phyloP scores from a whole-genome alignment of 2,329 filamentous ascomycete species.

The Pezicula neosporulosa region DNA sequence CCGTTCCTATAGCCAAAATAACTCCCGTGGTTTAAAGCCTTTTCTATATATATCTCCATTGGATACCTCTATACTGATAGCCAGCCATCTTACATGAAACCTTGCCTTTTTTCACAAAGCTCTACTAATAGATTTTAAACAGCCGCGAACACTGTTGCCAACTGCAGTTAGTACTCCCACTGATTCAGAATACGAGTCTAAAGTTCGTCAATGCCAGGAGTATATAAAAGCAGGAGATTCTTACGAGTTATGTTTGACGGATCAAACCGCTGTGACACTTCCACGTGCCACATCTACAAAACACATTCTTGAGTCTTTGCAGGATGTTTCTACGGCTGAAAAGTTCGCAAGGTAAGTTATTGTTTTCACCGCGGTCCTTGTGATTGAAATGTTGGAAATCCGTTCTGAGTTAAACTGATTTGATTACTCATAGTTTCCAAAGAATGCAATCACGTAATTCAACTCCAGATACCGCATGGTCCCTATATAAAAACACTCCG shows the following conservation, averaged over 20 bases:
- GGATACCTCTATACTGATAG: no score
- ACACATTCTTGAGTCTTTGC: no score
- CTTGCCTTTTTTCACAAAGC: not conserved
- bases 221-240: conserved; percentile 34
- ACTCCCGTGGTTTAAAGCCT: no score
- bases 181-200: conserved; percentile 26
- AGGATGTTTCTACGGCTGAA: no score
- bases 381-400: no score
- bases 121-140: conserved; percentile 3
- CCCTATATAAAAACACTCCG: conserved; percentile 27
- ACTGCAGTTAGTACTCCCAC: conserved; percentile 18
- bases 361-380: no score
- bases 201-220: conserved; percentile 31
- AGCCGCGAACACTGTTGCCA: not conserved
- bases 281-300: not conserved
- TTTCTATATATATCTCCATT: no score
- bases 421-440: not conserved
- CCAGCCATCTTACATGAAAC: no score
- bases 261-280: conserved; percentile 22
- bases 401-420: no score
- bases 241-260: conserved; percentile 37
- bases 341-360: no score
- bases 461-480: conserved; percentile 18
- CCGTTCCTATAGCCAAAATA: no score
- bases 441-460: no score